Evolutionary conservation across 2,329 filamentous ascomycete genomes (phyloP), one percentile per base, ranked within the genome.

Genomic region (Phaeosphaeria sp.): DNA sequence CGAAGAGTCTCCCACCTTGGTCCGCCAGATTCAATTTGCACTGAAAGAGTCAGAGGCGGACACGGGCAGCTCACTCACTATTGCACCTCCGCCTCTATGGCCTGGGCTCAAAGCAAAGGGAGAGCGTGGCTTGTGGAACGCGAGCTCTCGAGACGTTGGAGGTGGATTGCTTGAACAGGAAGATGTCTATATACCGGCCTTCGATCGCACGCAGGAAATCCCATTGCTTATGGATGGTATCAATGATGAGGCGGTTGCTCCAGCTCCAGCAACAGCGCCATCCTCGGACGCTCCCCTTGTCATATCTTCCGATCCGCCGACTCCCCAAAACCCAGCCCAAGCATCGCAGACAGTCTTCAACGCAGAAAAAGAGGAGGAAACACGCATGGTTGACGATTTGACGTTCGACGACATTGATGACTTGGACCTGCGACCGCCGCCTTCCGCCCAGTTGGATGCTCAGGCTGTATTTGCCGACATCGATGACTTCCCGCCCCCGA

Each of bases 1-100:
- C 1, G 75, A 77, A 27, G 75, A 77, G 46, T 78, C 77, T 3
- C 77, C 77, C 1, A 67, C 66, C 2, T 69, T 70, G 24, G 62
- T 78, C 15, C 71, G 76, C 18, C 60, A 77, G 20, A 64, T 78
- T 2, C 76, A 78, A 30, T 57, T 66, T 27, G 76, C 76, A 0
- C 61, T 78, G 11, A 64, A 61, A 11, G 68, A 76, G 43, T 78
- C 76, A 1, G 76, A 78, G 44, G 53, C 59, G 7, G 68, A 75
- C 44, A 55, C 50, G 3, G 25, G 59, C 1, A 20, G 30, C 7
- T n/a, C 52, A 1, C 20, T 56, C 2, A 13, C 46, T 5, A n/a
- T 21, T 49, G 22, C 43, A 15, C 52, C 56, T 20, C 51, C 55
- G 22, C 52, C 45, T 7, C 59, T 36, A 4, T 72, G 68, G 66